Conservation (phyloP, 1,284 basidiomycete species). For the Ustilago crameri region DNA sequence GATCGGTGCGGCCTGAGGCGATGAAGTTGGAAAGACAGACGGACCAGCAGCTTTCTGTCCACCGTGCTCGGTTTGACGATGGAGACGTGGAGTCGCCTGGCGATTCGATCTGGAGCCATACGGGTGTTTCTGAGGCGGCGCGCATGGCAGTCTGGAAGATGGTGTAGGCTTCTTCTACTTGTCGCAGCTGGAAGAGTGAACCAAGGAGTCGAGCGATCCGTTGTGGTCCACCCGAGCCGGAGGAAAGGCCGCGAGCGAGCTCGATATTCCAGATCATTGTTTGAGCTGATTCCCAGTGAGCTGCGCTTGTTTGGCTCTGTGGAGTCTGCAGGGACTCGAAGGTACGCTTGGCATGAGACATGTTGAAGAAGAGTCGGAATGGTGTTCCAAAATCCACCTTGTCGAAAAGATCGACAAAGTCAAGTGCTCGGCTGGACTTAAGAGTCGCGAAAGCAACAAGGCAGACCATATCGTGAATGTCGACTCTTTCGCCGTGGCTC, state of each 20-base stretch:
- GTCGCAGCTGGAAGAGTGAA: conserved; percentile 40
- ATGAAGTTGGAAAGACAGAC: conserved; percentile 53
- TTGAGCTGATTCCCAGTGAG: conserved; percentile 10
- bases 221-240: conserved; percentile 48
- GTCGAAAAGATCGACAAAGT: conserved; percentile 36
- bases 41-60: conserved; percentile 59
- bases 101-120: conserved; percentile 15
- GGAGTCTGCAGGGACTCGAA: conserved; percentile 7
- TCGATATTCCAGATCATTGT: conserved; percentile 29
- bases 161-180: conserved; percentile 23
- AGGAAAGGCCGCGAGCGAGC: conserved; percentile 52
- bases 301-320: background rate
- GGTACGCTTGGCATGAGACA: conserved; percentile 25
- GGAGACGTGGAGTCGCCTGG: background rate
- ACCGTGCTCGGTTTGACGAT: conserved; percentile 16
- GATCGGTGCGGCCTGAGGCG: conserved; percentile 34
- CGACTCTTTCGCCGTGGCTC: conserved; percentile 14
- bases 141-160: conserved; percentile 50
- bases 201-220: conserved; percentile 54
- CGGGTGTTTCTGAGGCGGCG: conserved; percentile 14
- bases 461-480: conserved; percentile 48
- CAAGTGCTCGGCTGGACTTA: background rate
- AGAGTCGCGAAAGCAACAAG: conserved; percentile 37
- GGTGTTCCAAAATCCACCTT: conserved; percentile 53
- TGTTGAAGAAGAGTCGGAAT: conserved; percentile 50